Conservation (phyloP, 371 early-diverging fungal species). For the Mucor piriformis region DNA sequence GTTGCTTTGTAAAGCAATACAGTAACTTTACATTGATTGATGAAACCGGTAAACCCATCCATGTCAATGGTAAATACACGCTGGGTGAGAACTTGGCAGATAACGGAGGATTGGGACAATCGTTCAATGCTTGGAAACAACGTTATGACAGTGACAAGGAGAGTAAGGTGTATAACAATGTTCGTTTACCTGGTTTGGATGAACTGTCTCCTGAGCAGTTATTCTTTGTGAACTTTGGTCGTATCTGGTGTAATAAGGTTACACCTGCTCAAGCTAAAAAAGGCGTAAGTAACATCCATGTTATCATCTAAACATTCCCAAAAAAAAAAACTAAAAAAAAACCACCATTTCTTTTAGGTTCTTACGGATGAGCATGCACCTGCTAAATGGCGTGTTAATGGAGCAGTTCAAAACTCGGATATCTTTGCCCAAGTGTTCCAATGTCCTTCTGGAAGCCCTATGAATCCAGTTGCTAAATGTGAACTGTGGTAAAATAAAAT, state of each 20-base stretch:
- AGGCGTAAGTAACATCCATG: constrained; percentile 26
- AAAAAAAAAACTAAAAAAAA: not conserved
- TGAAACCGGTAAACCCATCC: constrained; percentile 23
- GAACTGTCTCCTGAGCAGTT: constrained; percentile 47
- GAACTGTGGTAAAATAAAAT: constrained; percentile 47
- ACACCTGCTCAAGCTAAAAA: constrained; percentile 40
- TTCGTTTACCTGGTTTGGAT: constrained; percentile 58
- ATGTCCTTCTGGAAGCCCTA: constrained; percentile 54
- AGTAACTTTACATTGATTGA: constrained; percentile 44
- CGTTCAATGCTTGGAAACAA: constrained; percentile 44
- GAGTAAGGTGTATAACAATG: constrained; percentile 41
- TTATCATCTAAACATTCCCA: too few species aligned
- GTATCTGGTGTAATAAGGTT: constrained; percentile 54
- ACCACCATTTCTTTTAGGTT: constrained; percentile 17
- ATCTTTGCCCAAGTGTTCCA: constrained; percentile 68
- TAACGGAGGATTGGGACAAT: constrained; percentile 62
- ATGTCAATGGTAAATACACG: constrained; percentile 61
- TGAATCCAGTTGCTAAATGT: constrained; percentile 62
- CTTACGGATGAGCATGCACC: constrained; percentile 61
- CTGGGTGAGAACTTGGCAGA: constrained; percentile 76
- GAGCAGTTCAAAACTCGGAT: constrained; percentile 60
- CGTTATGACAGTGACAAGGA: constrained; percentile 41
- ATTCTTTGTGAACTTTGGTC: constrained; percentile 59
- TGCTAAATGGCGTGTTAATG: constrained; percentile 59
- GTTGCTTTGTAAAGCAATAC: constrained; percentile 70